Percentiles rank a stretch among this genome's conserved stretches.
phyloP scores from a whole-genome alignment of 768 basidiomycete species.

The Clavulina sp. region DNA sequence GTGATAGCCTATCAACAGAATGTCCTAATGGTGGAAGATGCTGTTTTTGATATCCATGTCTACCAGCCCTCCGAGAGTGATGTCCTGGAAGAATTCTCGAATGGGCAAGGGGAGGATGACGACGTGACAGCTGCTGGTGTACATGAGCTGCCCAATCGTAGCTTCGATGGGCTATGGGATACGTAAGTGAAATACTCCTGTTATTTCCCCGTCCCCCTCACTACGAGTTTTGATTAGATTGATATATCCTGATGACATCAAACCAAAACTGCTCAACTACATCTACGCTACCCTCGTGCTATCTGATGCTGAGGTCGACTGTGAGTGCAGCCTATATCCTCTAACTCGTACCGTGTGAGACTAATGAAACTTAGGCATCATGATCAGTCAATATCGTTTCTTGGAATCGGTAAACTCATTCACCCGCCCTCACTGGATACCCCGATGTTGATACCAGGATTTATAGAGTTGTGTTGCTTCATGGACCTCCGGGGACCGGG shows the following conservation, averaged over 20 bases:
- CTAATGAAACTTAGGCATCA: background rate
- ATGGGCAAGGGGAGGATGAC: constrained; percentile 37
- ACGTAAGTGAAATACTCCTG: constrained; percentile 15
- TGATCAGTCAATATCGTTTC: constrained; percentile 70
- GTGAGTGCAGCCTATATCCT: constrained; percentile 26
- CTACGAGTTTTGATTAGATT: constrained; percentile 26
- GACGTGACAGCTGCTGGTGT: constrained; percentile 79
- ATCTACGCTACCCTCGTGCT: constrained; percentile 89
- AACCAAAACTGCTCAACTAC: constrained; percentile 77
- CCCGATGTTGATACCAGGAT: background rate
- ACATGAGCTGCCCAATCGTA: constrained; percentile 66
- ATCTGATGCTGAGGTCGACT: constrained; percentile 73
- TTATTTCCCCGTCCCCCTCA: background rate
- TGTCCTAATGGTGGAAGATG: constrained; percentile 37
- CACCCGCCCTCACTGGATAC: background rate
- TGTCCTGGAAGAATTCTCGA: constrained; percentile 39
- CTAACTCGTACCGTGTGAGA: background rate
- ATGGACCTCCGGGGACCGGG: constrained; percentile 95
- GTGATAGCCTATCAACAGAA: constrained; percentile 31
- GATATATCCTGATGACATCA: constrained; percentile 70
- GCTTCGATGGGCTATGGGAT: constrained; percentile 81
- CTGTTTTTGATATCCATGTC: constrained; percentile 63
- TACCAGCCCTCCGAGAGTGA: constrained; percentile 68
- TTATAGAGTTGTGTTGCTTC: constrained; percentile 59
- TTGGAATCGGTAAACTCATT: constrained; percentile 69